Percentiles rank a stretch among this genome's conserved stretches.
These are phyloP conservation scores for Dryas drummondii DNA, from an alignment of 306 rosid species.

Conservation along the genomic window DNA sequence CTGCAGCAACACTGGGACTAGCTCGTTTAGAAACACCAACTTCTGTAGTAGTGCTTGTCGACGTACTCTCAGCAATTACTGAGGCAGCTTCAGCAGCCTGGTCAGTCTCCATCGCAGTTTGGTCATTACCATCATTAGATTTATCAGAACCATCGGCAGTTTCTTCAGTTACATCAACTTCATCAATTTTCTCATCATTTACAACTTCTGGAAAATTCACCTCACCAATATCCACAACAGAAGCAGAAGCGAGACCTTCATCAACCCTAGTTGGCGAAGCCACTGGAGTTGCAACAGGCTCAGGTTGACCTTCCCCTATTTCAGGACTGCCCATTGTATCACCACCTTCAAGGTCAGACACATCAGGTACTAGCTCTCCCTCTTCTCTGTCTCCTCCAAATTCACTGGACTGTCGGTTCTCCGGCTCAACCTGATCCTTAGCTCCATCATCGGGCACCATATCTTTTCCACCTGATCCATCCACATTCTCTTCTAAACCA, in stretches of 20 bases:
- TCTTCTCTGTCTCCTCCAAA: conserved; percentile 69
- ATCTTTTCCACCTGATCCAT: conserved; percentile 49
- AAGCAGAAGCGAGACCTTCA: conserved; percentile 38
- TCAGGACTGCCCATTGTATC: conserved; percentile 48
- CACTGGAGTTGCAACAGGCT: conserved; percentile 53
- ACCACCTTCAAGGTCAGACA: conserved; percentile 58
- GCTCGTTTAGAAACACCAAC: conserved; percentile 37
- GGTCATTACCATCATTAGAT: conserved; percentile 53
- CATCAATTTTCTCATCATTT: conserved; percentile 69
- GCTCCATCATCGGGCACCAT: conserved; percentile 52
- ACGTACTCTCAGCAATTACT: conserved; percentile 30
- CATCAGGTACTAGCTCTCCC: conserved; percentile 76
- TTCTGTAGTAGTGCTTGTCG: conserved; percentile 41
- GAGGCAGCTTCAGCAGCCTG: conserved; percentile 51
- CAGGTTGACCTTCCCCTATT: conserved; percentile 57
- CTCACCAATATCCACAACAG: conserved; percentile 52
- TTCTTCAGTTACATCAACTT: conserved; percentile 65
- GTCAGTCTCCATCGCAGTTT: conserved; percentile 46
- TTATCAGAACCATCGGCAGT: conserved; percentile 71
- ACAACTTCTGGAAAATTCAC: conserved; percentile 55
- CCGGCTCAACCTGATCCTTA: conserved; percentile 60
- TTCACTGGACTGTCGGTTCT: conserved; percentile 52
- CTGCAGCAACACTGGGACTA: conserved; percentile 37
- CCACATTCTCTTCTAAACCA: conserved; percentile 52
- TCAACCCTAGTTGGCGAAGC: conserved; percentile 62